Evolutionary conservation across 73 alveolate species (phyloP).

Genomic region (Tetrahymena thermophila): DNA sequence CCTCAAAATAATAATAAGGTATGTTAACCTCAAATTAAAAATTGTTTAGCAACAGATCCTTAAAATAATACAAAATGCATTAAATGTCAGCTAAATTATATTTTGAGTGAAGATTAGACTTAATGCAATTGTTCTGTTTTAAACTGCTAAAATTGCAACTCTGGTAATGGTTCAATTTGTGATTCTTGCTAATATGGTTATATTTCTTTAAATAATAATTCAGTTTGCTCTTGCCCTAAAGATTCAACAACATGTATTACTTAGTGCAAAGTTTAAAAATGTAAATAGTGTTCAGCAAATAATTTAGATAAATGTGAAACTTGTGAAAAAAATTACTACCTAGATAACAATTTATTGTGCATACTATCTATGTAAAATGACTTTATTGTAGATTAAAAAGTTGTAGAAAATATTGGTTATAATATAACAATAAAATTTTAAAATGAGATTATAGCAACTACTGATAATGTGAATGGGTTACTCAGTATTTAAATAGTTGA

Average conservation of each 20-base stretch:
- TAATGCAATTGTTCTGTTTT: background rate
- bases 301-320: too few relatives aligned
- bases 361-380: too few relatives aligned
- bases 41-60: background rate
- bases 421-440: too few relatives aligned
- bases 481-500: too few relatives aligned
- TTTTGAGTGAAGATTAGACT: background rate
- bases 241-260: background rate
- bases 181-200: background rate
- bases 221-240: background rate
- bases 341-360: too few relatives aligned
- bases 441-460: too few relatives aligned
- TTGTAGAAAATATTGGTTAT: too few relatives aligned
- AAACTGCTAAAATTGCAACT: background rate
- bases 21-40: background rate
- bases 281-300: background rate
- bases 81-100: background rate
- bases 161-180: background rate
- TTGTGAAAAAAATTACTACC: too few relatives aligned
- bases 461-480: too few relatives aligned
- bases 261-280: too few relatives aligned
- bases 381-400: too few relatives aligned
- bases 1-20: background rate
- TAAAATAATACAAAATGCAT: background rate
- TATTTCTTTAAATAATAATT: too few relatives aligned